Conservation (phyloP, 225 moss, liverwort and hornwort genomes). For the Physcomitrellopsis africana region DNA sequence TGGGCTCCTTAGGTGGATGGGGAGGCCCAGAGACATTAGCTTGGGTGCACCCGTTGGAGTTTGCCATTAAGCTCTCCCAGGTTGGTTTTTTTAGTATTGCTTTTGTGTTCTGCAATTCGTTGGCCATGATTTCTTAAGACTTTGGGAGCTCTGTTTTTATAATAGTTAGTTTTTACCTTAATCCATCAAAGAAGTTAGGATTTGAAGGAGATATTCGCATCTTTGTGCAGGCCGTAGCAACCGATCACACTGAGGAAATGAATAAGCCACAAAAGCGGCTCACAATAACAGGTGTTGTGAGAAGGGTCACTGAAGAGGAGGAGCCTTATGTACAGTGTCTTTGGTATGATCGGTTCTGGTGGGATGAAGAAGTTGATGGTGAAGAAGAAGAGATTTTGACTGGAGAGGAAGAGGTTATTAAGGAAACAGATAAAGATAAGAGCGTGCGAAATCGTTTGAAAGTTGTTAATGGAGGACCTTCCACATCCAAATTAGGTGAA, state of each 20-base stretch:
- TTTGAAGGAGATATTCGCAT: neutral
- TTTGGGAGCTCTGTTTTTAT: conserved; percentile 7
- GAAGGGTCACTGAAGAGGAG: conserved; percentile 85
- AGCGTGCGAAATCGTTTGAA: conserved; percentile 42
- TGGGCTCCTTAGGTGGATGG: conserved; percentile 92
- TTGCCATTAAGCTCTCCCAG: conserved; percentile 87
- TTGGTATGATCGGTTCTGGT: conserved; percentile 93
- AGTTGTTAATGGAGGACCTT: conserved; percentile 53
- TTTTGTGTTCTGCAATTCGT: conserved; percentile 16
- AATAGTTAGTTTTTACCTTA: neutral
- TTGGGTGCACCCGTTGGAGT: conserved; percentile 96
- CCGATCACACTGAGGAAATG: conserved; percentile 77
- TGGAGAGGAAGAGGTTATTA: conserved; percentile 45
- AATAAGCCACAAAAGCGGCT: conserved; percentile 84
- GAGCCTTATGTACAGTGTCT: conserved; percentile 91
- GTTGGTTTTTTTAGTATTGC: conserved; percentile 55
- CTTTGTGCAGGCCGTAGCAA: conserved; percentile 64
- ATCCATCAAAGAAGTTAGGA: conserved; percentile 1
- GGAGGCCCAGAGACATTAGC: conserved; percentile 78
- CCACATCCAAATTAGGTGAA: conserved; percentile 48
- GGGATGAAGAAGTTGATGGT: conserved; percentile 62
- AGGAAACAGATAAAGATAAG: conserved; percentile 39
- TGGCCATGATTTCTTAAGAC: neutral
- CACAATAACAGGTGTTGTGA: conserved; percentile 82
- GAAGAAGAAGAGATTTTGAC: conserved; percentile 52